Percentiles rank a stretch among this genome's conserved stretches.
Conservation (phyloP, 2,329 filamentous ascomycete species). For the Alternaria conjuncta region DNA sequence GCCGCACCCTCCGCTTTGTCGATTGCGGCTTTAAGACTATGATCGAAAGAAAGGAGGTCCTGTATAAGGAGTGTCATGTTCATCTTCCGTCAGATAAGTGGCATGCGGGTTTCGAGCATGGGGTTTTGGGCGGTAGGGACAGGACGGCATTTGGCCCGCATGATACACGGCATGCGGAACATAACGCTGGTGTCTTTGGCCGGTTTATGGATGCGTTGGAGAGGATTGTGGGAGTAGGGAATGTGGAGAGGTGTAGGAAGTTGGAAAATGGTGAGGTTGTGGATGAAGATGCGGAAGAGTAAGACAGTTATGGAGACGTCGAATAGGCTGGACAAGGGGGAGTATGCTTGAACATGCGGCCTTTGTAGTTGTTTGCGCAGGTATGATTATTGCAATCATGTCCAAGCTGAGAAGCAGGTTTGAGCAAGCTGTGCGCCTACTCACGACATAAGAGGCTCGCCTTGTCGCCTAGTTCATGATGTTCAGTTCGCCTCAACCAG, state of each 20-base stretch:
- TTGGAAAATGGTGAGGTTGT: too few relatives aligned
- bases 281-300: neutral
- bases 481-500: neutral
- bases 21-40: neutral
- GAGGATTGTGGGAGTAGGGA: neutral
- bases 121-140: rapidly evolving
- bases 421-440: neutral
- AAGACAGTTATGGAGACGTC: neutral
- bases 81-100: neutral
- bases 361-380: neutral
- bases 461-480: neutral
- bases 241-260: neutral
- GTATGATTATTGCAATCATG: neutral
- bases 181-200: neutral
- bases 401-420: neutral
- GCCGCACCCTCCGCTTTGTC: neutral
- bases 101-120: neutral
- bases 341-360: neutral
- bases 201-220: neutral
- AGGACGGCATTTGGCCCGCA: neutral
- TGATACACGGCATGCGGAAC: rapidly evolving
- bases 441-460: neutral
- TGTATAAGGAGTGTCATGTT: neutral
- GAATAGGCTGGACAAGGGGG: neutral
- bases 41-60: too few relatives aligned